Conservation (phyloP, 345 rosid genomes). For the Kernera saxatilis region DNA sequence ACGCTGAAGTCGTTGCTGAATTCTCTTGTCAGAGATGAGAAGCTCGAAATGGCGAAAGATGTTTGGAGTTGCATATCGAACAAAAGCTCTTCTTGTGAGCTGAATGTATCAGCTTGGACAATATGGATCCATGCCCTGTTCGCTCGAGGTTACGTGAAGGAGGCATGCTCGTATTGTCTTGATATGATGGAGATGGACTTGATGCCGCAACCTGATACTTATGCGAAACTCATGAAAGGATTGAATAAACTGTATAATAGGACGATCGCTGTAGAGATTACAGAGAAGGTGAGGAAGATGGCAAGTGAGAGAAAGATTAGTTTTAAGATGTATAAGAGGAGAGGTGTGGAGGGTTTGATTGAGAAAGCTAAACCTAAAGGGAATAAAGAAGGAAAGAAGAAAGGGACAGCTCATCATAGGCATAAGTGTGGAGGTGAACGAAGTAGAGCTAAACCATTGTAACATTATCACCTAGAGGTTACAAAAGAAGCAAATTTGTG, state of each 20-base stretch:
- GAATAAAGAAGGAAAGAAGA: slow-evolving; percentile 71
- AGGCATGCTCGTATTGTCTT: slow-evolving; percentile 82
- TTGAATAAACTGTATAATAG: slow-evolving; percentile 74
- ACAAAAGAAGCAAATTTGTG: not conserved
- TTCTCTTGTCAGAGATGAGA: slow-evolving; percentile 64
- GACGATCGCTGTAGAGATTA: slow-evolving; percentile 79
- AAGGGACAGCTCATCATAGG: slow-evolving; percentile 40
- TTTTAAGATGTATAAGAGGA: slow-evolving; percentile 83
- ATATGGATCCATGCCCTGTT: slow-evolving; percentile 90
- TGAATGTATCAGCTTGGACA: slow-evolving; percentile 85
- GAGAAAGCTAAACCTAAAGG: slow-evolving; percentile 51
- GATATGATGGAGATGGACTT: slow-evolving; percentile 86
- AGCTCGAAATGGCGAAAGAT: slow-evolving; percentile 79
- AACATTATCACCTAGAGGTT: not conserved
- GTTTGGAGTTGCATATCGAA: slow-evolving; percentile 65
- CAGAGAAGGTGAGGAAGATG: slow-evolving; percentile 94
- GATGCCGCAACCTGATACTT: slow-evolving; percentile 93
- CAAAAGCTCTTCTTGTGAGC: slow-evolving; percentile 58
- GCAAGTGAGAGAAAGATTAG: slow-evolving; percentile 70
- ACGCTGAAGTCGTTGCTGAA: slow-evolving; percentile 63
- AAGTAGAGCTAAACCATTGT: slow-evolving; percentile 15
- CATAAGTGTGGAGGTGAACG: slow-evolving; percentile 17
- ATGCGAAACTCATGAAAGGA: slow-evolving; percentile 85
- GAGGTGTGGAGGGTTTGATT: slow-evolving; percentile 75
- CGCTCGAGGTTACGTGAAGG: slow-evolving; percentile 75